Evolutionary conservation across 2,329 filamentous ascomycete genomes (phyloP).

Genomic region (Neocucurbitaria cava): DNA sequence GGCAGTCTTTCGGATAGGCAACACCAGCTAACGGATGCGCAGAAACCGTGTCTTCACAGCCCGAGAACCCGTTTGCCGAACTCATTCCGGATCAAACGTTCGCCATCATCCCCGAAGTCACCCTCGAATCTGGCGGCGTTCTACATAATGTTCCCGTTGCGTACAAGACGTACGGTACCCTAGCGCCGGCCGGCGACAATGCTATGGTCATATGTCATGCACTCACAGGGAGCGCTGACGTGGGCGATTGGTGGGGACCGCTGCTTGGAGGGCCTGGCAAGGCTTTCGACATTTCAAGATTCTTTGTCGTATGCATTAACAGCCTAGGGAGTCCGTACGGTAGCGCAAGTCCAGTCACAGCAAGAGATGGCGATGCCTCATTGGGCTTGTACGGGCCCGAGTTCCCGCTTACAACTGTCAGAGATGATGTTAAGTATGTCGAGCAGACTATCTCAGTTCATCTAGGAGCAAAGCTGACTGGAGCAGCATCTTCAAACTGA

Average conservation of each 20-base stretch:
- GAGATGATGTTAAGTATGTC: constrained; percentile 90
- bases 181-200: constrained; percentile 65
- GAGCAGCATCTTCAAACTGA: constrained; percentile 74
- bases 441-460: not conserved
- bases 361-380: constrained; percentile 77
- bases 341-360: constrained; percentile 86
- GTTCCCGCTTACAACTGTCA: constrained; percentile 92
- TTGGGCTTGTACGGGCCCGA: constrained; percentile 89
- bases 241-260: constrained; percentile 88
- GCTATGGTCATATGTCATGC: constrained; percentile 79
- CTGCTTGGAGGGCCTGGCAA: constrained; percentile 78
- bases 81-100: constrained; percentile 90
- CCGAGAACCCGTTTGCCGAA: constrained; percentile 88
- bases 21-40: constrained; percentile 20
- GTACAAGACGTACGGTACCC: constrained; percentile 67
- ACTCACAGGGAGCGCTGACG: constrained; percentile 83
- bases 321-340: constrained; percentile 86
- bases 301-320: constrained; percentile 88
- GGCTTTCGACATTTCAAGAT: constrained; percentile 81
- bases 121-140: constrained; percentile 87
- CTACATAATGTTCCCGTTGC: constrained; percentile 76
- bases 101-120: constrained; percentile 85
- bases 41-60: constrained; percentile 63
- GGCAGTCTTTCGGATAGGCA: constrained; percentile 9
- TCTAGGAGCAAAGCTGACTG: constrained; percentile 13